Evolutionary conservation across 345 rosid species (phyloP), one percentile per base, ranked within the genome.

Genomic region (Syzygium aqueum): DNA sequence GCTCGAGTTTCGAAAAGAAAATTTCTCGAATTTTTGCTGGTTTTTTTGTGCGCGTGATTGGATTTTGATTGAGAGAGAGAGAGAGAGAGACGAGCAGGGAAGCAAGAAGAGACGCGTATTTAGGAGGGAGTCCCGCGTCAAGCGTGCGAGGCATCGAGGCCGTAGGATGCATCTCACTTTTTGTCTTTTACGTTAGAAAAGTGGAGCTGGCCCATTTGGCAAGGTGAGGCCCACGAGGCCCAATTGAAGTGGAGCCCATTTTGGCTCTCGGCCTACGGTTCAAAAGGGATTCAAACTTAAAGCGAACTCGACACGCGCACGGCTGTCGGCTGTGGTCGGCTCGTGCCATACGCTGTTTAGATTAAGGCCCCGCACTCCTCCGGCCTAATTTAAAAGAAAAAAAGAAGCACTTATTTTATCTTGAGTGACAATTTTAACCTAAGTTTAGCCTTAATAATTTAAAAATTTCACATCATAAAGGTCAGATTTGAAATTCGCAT

Each of bases 71-170:
- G 7, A 40, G 27, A 19, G 22, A 37, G 22, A 37, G 7, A 40
- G 22, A 37, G 22, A 37, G 7, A 40, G 27, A 19, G 80, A 19
- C 23, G 27, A 37, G 49, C 4, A 21, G 1, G 80, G 33, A 73
- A 73, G 49, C 49, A 37, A 37, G 82, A 4, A 54, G 53, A 6
- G 78, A 9, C 5, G 80, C 27, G 80, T 0, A 9, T 17, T 33
- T 30, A 67, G 33, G 43, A 16, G 25, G 3, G 12, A 33, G 78
- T 33, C 49, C 27, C 49, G 27, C 49, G 82, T 73, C 49, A 37
- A 73, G 82, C 82, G 82, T 37, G 82, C 25, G 82, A 73, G 27
- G 82, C 82, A 73, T 73, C 49, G 15, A 19, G 82, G 82, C 82
- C 82, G 49, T 37, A 73, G 49, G 46, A 21, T 73, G 82, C 82